phyloP scores from a whole-genome alignment of 1,284 basidiomycete genomes.

The Microbotryomycetes sp. region DNA sequence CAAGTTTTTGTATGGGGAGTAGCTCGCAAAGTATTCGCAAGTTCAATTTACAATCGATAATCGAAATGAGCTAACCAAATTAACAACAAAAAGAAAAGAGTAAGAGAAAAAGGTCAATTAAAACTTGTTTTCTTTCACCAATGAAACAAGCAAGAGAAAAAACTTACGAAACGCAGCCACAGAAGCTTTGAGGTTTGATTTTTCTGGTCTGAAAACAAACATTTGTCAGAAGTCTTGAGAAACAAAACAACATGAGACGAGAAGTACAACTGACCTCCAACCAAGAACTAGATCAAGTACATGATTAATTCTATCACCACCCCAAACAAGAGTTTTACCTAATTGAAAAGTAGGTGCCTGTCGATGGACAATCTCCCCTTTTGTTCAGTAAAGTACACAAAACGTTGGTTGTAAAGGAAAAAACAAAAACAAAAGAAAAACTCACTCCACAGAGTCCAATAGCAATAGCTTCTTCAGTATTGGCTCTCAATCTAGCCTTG shows the following conservation, averaged over 20 bases:
- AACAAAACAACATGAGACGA: not conserved
- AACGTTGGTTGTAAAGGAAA: too few species aligned
- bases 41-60: slow-evolving; percentile 4
- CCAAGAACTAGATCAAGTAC: slow-evolving; percentile 11
- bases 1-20: too few species aligned
- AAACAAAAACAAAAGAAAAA: too few species aligned
- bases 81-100: not conserved
- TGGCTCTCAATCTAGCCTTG: slow-evolving; percentile 2
- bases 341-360: slow-evolving; percentile 11
- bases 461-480: slow-evolving; percentile 8
- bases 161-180: not conserved
- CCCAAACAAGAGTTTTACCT: slow-evolving; percentile 4
- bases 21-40: too few species aligned
- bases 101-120: too few species aligned
- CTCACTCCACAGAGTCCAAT: slow-evolving; percentile 9
- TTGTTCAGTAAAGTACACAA: too few species aligned
- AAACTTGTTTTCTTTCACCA: not conserved
- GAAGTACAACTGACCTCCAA: not conserved
- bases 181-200: slow-evolving; percentile 1
- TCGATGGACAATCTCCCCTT: not conserved
- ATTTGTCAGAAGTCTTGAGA: not conserved
- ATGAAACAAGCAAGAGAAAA: not conserved
- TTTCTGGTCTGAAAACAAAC: not conserved
- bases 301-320: slow-evolving; percentile 4
- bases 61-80: slow-evolving; percentile 1